These are phyloP conservation scores for Zymoseptoria crescenta DNA, from an alignment of 2,329 filamentous ascomycete genomes.

Conservation along the genomic window DNA sequence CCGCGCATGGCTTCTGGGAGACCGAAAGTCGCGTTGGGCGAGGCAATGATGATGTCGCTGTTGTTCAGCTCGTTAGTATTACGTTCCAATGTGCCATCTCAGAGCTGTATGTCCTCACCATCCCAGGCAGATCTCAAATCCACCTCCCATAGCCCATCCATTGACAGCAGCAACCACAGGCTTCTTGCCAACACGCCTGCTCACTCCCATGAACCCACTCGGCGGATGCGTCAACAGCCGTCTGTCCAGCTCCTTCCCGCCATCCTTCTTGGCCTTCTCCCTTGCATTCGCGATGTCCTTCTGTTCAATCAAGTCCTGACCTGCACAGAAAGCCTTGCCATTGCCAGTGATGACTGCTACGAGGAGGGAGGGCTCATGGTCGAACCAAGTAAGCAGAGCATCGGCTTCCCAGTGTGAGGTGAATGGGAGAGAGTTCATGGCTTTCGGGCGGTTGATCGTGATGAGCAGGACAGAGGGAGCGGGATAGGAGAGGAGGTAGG, in stretches of 20 bases:
- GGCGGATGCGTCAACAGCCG: conserved; percentile 18
- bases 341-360: conserved; percentile 43
- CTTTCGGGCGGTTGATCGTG: conserved; percentile 44
- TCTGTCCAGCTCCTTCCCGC: conserved; percentile 18
- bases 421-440: conserved; percentile 41
- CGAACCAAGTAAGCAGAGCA: conserved; percentile 47
- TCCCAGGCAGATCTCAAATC: conserved; percentile 50
- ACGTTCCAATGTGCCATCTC: neutral
- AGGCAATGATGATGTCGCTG: conserved; percentile 46
- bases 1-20: conserved; percentile 49
- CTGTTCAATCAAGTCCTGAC: conserved; percentile 49
- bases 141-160: conserved; percentile 50
- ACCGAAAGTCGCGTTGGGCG: conserved; percentile 44
- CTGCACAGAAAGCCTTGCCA: conserved; percentile 49
- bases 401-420: conserved; percentile 44
- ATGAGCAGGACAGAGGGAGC: conserved; percentile 43
- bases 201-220: conserved; percentile 49
- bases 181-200: conserved; percentile 51
- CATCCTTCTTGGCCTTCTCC: conserved; percentile 15
- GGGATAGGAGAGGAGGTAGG: conserved; percentile 38
- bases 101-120: conserved; percentile 25
- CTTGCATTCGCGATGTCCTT: conserved; percentile 19
- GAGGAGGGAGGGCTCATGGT: conserved; percentile 29
- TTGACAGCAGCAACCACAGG: conserved; percentile 54
- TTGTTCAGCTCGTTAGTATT: neutral